Conservation (phyloP, 2,329 filamentous ascomycete genomes). For the Piedraia hortae region DNA sequence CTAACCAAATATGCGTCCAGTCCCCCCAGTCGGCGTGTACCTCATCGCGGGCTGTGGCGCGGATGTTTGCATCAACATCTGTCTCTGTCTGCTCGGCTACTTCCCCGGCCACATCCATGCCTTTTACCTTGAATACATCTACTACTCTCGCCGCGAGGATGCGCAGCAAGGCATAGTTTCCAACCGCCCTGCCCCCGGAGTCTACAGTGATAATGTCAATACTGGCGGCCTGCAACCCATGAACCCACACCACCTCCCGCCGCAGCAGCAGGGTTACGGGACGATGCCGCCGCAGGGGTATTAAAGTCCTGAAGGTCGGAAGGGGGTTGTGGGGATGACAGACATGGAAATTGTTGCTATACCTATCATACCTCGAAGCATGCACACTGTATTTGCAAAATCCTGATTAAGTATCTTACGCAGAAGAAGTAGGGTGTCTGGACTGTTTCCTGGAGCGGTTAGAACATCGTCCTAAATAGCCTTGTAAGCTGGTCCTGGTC, state of each 20-base stretch:
- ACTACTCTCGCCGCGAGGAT: conserved; percentile 40
- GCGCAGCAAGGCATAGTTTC: conserved; percentile 28
- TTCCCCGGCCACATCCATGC: conserved; percentile 39
- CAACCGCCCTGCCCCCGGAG: conserved; percentile 31
- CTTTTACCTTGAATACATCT: conserved; percentile 44
- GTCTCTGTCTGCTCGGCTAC: conserved; percentile 25
- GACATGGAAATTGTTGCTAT: no score
- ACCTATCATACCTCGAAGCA: no score
- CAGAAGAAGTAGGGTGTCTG: no score
- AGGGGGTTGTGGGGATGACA: no score
- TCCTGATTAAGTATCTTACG: no score
- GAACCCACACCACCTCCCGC: not conserved
- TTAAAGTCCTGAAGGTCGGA: no score
- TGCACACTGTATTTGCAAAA: no score
- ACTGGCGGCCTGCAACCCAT: conserved; percentile 23
- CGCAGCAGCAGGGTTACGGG: conserved; percentile 6
- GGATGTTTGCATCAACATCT: conserved; percentile 18
- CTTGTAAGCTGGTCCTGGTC: no score
- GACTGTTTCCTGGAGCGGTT: no score
- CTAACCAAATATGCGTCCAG: conserved; percentile 6
- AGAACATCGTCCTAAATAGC: no score
- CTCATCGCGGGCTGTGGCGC: conserved; percentile 22
- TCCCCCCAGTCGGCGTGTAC: conserved; percentile 23
- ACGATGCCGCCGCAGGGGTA: conserved; percentile 5
- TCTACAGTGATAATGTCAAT: conserved; percentile 49